A percentile compares a stretch with the other conserved stretches of the same genome.
Conservation (phyloP, 1,284 basidiomycete species). For the Peniophora sp. region DNA sequence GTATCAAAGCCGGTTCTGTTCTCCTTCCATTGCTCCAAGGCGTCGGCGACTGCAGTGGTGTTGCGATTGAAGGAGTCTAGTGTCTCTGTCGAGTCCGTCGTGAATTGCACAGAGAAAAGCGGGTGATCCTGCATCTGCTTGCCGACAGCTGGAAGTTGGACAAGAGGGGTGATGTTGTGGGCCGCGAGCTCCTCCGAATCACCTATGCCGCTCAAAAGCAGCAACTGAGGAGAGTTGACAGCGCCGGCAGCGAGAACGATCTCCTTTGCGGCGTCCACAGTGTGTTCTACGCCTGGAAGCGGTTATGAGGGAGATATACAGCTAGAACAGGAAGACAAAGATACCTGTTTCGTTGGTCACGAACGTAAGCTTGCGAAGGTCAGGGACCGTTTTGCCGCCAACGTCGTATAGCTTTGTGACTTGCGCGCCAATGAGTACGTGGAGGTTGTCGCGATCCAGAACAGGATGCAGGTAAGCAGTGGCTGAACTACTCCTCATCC, state of each 20-base stretch:
- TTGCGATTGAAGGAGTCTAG: slow-evolving; percentile 13
- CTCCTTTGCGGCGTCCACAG: slow-evolving; percentile 10
- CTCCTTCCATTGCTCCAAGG: slow-evolving; percentile 11
- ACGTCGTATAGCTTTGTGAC: slow-evolving; percentile 18
- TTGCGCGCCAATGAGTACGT: slow-evolving; percentile 22
- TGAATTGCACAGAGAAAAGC: slow-evolving; percentile 10
- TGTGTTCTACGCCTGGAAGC: neutral
- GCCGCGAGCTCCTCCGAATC: neutral
- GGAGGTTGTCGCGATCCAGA: slow-evolving; percentile 16
- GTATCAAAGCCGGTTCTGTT: slow-evolving; percentile 13
- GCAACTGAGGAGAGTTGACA: slow-evolving; percentile 23
- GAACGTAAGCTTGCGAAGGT: slow-evolving; percentile 9
- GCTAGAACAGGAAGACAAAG: neutral
- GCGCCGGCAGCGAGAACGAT: slow-evolving; percentile 23
- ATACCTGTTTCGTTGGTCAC: neutral
- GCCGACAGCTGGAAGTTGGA: slow-evolving; percentile 22
- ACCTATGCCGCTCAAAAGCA: slow-evolving; percentile 29
- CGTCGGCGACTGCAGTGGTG: slow-evolving; percentile 4
- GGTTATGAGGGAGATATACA: neutral
- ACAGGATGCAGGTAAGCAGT: slow-evolving; percentile 14
- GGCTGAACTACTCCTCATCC: slow-evolving; percentile 12
- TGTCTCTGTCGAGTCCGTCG: slow-evolving; percentile 12
- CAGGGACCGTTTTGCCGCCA: slow-evolving; percentile 2
- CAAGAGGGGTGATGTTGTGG: slow-evolving; percentile 8
- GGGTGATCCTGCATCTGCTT: slow-evolving; percentile 31